A percentile compares a stretch with the other conserved stretches of the same genome.
Conservation (phyloP, 192 early-diverging fungal species). For the Backusella morwellensis region DNA sequence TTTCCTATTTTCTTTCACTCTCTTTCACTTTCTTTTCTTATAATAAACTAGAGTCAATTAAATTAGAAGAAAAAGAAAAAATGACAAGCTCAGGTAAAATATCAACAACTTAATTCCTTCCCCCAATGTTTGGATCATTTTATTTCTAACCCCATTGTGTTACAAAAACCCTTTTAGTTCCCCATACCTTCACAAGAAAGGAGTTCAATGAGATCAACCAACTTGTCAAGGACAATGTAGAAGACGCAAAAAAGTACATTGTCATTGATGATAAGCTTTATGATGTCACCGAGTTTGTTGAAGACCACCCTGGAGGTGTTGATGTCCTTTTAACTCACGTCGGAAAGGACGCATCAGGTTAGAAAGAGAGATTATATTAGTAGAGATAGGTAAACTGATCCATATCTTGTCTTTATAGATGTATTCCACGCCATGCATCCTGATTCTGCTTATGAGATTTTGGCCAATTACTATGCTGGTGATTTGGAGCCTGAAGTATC, state of each 20-base stretch:
- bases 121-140: neutral
- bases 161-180: constrained; percentile 7
- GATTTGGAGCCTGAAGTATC: constrained; percentile 46
- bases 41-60: neutral
- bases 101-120: neutral
- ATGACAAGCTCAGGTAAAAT: neutral
- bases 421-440: constrained; percentile 81
- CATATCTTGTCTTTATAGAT: constrained; percentile 36
- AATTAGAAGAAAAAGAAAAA: neutral
- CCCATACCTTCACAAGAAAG: constrained; percentile 23
- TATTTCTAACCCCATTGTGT: constrained; percentile 1
- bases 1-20: neutral
- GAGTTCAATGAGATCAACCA: constrained; percentile 17
- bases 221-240: constrained; percentile 31
- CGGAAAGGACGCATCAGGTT: constrained; percentile 71
- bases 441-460: constrained; percentile 55
- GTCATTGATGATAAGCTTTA: constrained; percentile 81
- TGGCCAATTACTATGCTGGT: constrained; percentile 76
- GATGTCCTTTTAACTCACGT: constrained; percentile 69
- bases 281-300: constrained; percentile 73
- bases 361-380: neutral
- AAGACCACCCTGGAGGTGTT: constrained; percentile 75
- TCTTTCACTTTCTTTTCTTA: neutral
- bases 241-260: constrained; percentile 48
- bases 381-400: neutral